Evolutionary conservation across 2,329 filamentous ascomycete species (phyloP).

Genomic region (Colletotrichum phormii): DNA sequence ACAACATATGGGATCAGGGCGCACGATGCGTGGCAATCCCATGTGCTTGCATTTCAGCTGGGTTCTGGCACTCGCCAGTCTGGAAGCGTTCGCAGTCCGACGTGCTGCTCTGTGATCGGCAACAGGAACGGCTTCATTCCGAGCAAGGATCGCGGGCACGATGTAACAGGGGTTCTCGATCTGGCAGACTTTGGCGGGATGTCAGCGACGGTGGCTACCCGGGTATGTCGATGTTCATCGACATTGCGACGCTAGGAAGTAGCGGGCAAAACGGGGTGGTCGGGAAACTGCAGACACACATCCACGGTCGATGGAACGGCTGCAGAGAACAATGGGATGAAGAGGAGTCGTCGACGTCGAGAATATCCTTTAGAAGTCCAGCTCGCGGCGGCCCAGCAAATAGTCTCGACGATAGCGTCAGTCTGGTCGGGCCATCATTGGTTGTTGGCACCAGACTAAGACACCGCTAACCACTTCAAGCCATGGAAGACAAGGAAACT

Average conservation of each 20-base stretch:
- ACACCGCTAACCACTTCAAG: constrained; percentile 21
- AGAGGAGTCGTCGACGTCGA: background rate
- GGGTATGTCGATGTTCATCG: background rate
- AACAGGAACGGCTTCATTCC: background rate
- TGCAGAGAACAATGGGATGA: background rate
- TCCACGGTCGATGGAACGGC: background rate
- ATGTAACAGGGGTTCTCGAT: background rate
- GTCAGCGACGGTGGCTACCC: background rate
- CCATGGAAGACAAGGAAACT: constrained; percentile 5
- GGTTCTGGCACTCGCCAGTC: background rate
- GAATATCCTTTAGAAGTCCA: background rate
- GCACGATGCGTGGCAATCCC: constrained; percentile 2
- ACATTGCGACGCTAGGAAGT: background rate
- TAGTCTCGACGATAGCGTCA: constrained; percentile 22
- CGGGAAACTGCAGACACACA: background rate
- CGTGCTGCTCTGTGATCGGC: background rate
- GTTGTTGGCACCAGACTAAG: background rate
- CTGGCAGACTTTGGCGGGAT: background rate
- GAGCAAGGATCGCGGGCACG: background rate
- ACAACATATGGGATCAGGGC: background rate
- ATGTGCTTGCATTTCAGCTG: constrained; percentile 9
- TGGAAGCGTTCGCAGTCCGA: background rate
- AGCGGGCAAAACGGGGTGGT: background rate
- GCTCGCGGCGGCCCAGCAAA: constrained; percentile 13
- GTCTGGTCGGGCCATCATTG: constrained; percentile 17